Evolutionary conservation across 345 rosid species (phyloP), one percentile per base, ranked within the genome.

Genomic region (Boechera stricta): DNA sequence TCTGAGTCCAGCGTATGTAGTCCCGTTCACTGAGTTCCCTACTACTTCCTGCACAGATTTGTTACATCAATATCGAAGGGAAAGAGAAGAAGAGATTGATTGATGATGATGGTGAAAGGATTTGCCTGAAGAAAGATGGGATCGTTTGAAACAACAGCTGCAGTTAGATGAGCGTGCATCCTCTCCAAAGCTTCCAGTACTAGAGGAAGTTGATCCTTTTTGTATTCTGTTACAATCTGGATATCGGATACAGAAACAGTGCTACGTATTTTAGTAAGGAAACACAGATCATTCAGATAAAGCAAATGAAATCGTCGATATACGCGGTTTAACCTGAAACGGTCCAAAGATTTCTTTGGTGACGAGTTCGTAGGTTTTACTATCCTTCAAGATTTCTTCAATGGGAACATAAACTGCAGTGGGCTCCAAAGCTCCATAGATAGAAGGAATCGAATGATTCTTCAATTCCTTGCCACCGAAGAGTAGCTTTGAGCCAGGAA

Each of bases 121-220:
- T 48, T 85, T 79, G 79, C 99, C 97, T 95, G 99, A 59, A 92
- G 72, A 75, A 95, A 95, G 66, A 88, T 81, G 47, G 84, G 91
- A 82, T 95, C 94, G 9, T 95, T 95, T 53, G 99, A 95, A 71
- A 92, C 98, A 52, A 95, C 88, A 4, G 99, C 99, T 15, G 98
- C 99, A 0, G 99, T 95, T 78, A 95, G 73, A 84, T 92, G 99
- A 16, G 98, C 99, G 31, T 92, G 94, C 98, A 95, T 95, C 79
- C 85, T 87, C 81, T 92, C 99, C 58, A 95, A 81, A 77, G 89
- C 96, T 10, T 88, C 86, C 85, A 95, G 78, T 64, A 92, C 94
- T 85, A 92, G 63, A 7, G 90, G 87, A 56, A 92, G 88, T 82
- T 95, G 94, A 84, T 87, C 85, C 39, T 85, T 82, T 81, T 88